Base-by-base conservation (phyloP, 768 basidiomycete genomes). In the Multifurca ochricompacta region DNA sequence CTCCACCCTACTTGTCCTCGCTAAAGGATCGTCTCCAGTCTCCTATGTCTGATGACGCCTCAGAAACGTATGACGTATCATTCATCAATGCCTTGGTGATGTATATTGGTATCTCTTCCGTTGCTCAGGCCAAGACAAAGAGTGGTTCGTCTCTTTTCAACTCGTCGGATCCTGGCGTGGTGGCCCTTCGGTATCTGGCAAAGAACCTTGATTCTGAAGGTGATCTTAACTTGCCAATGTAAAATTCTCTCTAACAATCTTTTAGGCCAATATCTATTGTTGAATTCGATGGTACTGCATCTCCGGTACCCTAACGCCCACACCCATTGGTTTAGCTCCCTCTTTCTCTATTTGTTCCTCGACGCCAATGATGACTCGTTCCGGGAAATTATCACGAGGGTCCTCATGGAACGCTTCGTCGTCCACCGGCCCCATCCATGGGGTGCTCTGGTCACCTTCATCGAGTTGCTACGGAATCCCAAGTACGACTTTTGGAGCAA, bases 231-330 rank as follows among this genome's bases (percentile, higher is more conserved):
- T 37, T 19, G 25, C 14, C 19, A 7, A 10, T 23, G 25, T 35
- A 25, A 18, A 13, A 21, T 25, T 31, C 48, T 16, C 11, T 48
- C 59, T 58, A 45, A 58, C 39, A 43, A 28, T 21, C 42, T 47
- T 34, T 1, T 62, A 97, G 95, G 93, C 60, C 93, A 96, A 82
- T 91, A 98, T 71, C 87, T 92, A 69, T 77, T 98, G 60, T 73
- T 98, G 62, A 91, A 84, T 62, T 83, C 94, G n/a, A 85, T 95
- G 68, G 87, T 91, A 40, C 80, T 93, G 63, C 95, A 98, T 67
- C 75, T 99, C 59, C 90, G 96, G 64, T 98, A 95, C 77, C 95
- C 96, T 30, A 96, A 94, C 65, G 90, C 94, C 9, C 96, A 99
- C 76, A 99, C 95, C 46, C 87, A 91, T 69, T 99, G 94, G 92